phyloP scores from a whole-genome alignment of 1,284 basidiomycete species.

The Xerocomus amazonicus region DNA sequence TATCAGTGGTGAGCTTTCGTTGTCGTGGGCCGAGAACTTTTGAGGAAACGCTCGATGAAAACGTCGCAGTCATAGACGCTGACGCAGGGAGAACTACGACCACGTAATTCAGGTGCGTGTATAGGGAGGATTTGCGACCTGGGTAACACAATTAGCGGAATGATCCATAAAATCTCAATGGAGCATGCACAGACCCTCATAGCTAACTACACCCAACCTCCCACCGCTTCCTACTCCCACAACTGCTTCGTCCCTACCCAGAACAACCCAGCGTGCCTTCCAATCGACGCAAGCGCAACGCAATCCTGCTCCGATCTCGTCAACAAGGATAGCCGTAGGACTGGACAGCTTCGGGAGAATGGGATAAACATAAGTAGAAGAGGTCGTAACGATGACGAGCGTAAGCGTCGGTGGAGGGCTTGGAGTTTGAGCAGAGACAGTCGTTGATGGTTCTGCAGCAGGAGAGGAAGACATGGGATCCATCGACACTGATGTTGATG shows the following conservation, averaged over 20 bases:
- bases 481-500: slow-evolving; percentile 34
- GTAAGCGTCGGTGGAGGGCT: slow-evolving; percentile 43
- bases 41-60: slow-evolving; percentile 58
- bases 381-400: slow-evolving; percentile 87
- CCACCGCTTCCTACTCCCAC: slow-evolving; percentile 85
- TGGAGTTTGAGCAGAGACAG: slow-evolving; percentile 2
- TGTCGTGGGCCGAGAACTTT: slow-evolving; percentile 17
- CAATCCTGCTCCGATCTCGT: slow-evolving; percentile 82
- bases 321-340: slow-evolving; percentile 63
- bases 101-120: slow-evolving; percentile 77
- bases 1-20: slow-evolving; percentile 19
- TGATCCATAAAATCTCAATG: neutral
- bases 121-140: slow-evolving; percentile 70
- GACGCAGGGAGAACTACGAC: slow-evolving; percentile 77
- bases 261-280: slow-evolving; percentile 68
- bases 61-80: slow-evolving; percentile 5
- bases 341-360: slow-evolving; percentile 76
- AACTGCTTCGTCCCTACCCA: slow-evolving; percentile 91
- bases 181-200: slow-evolving; percentile 62
- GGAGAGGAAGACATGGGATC: slow-evolving; percentile 14
- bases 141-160: slow-evolving; percentile 1
- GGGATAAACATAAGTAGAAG: slow-evolving; percentile 74
- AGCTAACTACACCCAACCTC: slow-evolving; percentile 83
- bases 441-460: slow-evolving; percentile 1
- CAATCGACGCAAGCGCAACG: slow-evolving; percentile 83